Evolutionary conservation across 2,329 filamentous ascomycete species (phyloP).

Genomic region (Sporothrix inflata): DNA sequence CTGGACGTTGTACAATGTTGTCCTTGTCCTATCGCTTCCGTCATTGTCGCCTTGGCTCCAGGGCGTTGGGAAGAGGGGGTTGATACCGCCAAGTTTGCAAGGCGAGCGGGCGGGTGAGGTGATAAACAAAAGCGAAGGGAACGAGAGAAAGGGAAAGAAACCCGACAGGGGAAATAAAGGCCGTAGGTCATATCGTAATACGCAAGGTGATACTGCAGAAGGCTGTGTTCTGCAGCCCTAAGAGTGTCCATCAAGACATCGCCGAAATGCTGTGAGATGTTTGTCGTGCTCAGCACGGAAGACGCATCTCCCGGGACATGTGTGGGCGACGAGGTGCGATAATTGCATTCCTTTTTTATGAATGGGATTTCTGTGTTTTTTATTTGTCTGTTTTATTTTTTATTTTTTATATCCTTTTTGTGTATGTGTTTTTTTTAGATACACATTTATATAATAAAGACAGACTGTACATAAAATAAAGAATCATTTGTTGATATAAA

Average conservation of each 20-base stretch:
- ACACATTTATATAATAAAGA: no score
- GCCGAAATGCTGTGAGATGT: constrained; percentile 7
- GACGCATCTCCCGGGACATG: neutral
- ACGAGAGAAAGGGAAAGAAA: neutral
- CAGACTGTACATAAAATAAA: no score
- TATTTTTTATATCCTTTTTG: no score
- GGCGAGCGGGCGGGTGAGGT: neutral
- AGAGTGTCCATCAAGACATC: constrained; percentile 8
- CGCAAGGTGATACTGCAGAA: constrained; percentile 7
- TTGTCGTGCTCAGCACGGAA: neutral
- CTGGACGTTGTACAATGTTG: neutral
- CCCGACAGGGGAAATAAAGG: constrained; percentile 3
- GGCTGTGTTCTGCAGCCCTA: constrained; percentile 19
- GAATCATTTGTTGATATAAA: no score
- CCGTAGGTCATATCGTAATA: neutral
- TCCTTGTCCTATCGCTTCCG: neutral
- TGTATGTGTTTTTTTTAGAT: no score
- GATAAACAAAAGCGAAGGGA: neutral
- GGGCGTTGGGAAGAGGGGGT: neutral
- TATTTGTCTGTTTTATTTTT: no score
- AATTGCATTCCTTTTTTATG: no score
- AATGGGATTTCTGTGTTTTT: no score
- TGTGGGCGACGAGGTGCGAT: no score
- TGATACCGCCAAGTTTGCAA: neutral
- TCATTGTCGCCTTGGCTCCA: neutral